Evolutionary conservation across 345 rosid species (phyloP).

Genomic region (Dovyalis caffra): DNA sequence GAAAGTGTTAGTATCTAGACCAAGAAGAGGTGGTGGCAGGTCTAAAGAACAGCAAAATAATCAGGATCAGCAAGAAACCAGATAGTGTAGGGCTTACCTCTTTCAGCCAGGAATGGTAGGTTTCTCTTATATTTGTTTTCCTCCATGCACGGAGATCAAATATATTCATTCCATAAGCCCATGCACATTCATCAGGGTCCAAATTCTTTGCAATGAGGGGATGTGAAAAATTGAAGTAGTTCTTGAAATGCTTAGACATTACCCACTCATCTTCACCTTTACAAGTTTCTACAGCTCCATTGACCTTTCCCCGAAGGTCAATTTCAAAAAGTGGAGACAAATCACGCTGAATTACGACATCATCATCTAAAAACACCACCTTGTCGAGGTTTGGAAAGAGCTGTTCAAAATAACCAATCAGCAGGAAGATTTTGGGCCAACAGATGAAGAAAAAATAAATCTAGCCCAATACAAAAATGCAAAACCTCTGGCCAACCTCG

Average conservation of each 20-base stretch:
- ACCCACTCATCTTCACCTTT: conserved; percentile 97
- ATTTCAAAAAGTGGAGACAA: conserved; percentile 90
- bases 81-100: conserved; percentile 51
- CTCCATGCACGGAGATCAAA: conserved; percentile 94
- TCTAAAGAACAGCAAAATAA: background rate
- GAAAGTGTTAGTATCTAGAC: background rate
- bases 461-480: background rate
- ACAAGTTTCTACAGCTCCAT: conserved; percentile 99
- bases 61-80: background rate
- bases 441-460: background rate
- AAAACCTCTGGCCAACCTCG: background rate
- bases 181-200: conserved; percentile 94
- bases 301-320: conserved; percentile 86
- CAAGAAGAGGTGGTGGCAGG: background rate
- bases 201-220: conserved; percentile 77
- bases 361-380: conserved; percentile 96
- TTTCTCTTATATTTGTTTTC: conserved; percentile 76
- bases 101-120: conserved; percentile 93
- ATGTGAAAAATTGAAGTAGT: conserved; percentile 99
- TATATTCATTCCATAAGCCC: conserved; percentile 99
- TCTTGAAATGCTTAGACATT: conserved; percentile 91
- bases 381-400: conserved; percentile 93
- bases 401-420: conserved; percentile 45
- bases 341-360: conserved; percentile 90
- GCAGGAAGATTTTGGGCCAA: background rate